These are phyloP conservation scores for Zymoseptoria tritici DNA, from an alignment of 2,329 filamentous ascomycete species.

Conservation along the genomic window DNA sequence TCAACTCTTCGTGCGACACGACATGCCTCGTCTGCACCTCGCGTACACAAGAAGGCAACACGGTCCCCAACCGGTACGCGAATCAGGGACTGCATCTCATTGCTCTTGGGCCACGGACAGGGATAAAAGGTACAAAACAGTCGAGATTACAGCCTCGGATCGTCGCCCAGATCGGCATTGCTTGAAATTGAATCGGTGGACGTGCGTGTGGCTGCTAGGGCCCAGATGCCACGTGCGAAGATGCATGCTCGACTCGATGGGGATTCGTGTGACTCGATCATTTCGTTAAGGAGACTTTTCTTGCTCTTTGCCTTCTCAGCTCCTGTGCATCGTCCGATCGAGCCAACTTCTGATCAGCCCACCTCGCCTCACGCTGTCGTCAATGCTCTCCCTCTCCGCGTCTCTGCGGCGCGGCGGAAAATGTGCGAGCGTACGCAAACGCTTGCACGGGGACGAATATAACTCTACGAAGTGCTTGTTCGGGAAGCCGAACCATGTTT, in stretches of 20 bases:
- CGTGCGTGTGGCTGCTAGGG: background rate
- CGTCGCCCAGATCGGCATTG: constrained; percentile 21
- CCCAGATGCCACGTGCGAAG: constrained; percentile 2
- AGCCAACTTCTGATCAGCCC: background rate
- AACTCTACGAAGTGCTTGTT: background rate
- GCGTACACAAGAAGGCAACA: constrained; percentile 11
- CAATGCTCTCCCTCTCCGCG: background rate
- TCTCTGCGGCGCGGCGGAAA: background rate
- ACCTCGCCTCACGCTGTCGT: background rate
- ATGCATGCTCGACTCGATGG: background rate
- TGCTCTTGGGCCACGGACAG: background rate
- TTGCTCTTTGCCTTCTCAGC: background rate
- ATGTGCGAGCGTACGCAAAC: background rate
- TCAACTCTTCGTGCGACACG: background rate
- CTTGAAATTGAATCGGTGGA: background rate
- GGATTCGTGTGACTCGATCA: background rate
- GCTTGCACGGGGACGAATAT: too few species aligned
- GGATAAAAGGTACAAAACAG: background rate
- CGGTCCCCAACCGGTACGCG: constrained; percentile 11
- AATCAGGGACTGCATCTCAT: constrained; percentile 5
- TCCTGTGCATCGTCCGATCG: background rate
- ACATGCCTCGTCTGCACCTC: constrained; percentile 12
- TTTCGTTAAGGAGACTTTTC: background rate
- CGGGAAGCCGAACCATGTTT: background rate
- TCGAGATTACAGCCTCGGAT: constrained; percentile 16